These are phyloP conservation scores for Tolypocladium paradoxum DNA, from an alignment of 2,329 filamentous ascomycete species.

Conservation along the genomic window DNA sequence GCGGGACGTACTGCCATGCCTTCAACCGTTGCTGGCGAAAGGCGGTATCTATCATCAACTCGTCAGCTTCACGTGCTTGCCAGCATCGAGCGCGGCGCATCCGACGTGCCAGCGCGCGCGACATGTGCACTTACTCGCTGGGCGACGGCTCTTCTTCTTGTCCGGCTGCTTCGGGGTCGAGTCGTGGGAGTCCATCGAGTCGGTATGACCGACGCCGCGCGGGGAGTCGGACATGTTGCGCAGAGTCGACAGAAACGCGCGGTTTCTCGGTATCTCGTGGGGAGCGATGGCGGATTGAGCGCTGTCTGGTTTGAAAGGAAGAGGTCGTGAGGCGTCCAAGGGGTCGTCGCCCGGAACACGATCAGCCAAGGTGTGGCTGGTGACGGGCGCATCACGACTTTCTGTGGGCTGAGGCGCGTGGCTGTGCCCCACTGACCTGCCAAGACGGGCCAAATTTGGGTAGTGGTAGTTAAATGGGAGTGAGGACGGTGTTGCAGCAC, in stretches of 20 bases:
- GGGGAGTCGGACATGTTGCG: constrained; percentile 35
- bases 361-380: constrained; percentile 1
- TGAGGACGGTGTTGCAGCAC: too few relatives aligned
- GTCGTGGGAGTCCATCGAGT: constrained; percentile 46
- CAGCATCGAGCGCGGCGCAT: constrained; percentile 1
- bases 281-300: not conserved
- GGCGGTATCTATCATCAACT: constrained; percentile 62
- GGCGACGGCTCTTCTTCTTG: constrained; percentile 84
- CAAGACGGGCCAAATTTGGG: not conserved
- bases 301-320: not conserved
- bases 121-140: constrained; percentile 59
- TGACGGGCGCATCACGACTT: not conserved
- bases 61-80: constrained; percentile 8
- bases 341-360: not conserved
- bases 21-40: constrained; percentile 95
- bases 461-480: too few relatives aligned
- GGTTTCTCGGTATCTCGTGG: not conserved
- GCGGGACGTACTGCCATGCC: constrained; percentile 79
- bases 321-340: constrained; percentile 1
- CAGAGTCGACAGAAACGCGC: not conserved
- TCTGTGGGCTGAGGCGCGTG: constrained; percentile 1
- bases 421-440: not conserved
- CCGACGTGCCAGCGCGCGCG: not conserved
- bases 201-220: constrained; percentile 32
- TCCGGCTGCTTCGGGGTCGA: constrained; percentile 43